Evolutionary conservation across 2,329 filamentous ascomycete species (phyloP).

Genomic region (Pseudogymnoascus sp.): DNA sequence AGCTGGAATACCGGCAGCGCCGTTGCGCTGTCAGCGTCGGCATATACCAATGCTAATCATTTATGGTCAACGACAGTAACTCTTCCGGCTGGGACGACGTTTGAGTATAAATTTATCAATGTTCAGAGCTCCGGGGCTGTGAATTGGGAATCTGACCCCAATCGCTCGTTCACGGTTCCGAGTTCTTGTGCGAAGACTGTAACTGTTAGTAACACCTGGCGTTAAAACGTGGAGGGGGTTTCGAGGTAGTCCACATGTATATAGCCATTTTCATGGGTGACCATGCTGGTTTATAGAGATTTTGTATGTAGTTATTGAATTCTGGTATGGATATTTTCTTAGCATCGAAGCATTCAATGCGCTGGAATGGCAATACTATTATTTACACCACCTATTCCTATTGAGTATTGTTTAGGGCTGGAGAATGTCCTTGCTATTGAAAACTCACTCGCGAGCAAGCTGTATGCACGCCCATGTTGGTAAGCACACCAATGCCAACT

Average conservation of each 20-base stretch:
- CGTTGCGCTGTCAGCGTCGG: slow-evolving; percentile 46
- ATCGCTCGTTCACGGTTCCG: slow-evolving; percentile 19
- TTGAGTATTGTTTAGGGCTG: neutral
- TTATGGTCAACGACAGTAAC: slow-evolving; percentile 52
- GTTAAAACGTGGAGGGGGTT: neutral
- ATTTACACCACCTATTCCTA: neutral
- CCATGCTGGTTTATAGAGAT: neutral
- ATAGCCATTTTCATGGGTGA: neutral
- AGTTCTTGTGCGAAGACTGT: slow-evolving; percentile 13
- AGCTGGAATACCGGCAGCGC: slow-evolving; percentile 51
- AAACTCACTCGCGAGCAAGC: neutral
- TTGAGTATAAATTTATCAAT: slow-evolving; percentile 64
- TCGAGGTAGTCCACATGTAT: neutral
- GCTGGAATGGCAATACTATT: neutral
- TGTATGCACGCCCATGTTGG: neutral
- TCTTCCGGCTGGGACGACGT: slow-evolving; percentile 45
- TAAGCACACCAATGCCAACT: neutral
- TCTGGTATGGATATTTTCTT: neutral
- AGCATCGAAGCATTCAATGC: neutral
- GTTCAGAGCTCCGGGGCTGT: slow-evolving; percentile 45
- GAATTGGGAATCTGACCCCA: slow-evolving; percentile 51
- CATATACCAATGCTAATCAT: slow-evolving; percentile 52
- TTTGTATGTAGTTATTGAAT: neutral
- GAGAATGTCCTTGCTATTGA: neutral
- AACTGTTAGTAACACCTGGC: slow-evolving; percentile 17